Base-by-base conservation (phyloP, 2,329 filamentous ascomycete species). In the Scedosporium minutisporum region DNA sequence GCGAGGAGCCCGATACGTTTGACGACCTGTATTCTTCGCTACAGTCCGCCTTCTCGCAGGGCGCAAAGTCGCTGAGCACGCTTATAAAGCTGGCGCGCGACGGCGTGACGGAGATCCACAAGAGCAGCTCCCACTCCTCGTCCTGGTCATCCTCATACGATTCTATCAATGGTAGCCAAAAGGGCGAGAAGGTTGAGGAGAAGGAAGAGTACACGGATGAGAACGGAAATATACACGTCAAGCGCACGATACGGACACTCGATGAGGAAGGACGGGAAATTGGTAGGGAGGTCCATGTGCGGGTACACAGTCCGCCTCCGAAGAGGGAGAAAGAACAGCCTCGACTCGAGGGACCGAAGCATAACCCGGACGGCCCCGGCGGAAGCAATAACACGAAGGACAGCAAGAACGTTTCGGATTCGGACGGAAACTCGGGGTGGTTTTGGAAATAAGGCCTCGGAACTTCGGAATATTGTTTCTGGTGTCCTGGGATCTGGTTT, bases 161-260 rank as follows among this genome's bases (percentile, higher is more conserved):
- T 14, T 51, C 61, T 10, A 25, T 42, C 6, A 33, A 65, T 41
- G 21, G 7, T 10, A 29, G 53, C 16, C 29, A 68, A 4, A 66
- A 72, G 12, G 71, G 68, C 44, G 73, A 73, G 61, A 71, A 73
- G 27, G 69, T 75, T 27, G 70, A 71, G 63, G 73, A 71, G 1
- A 75, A 71, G 27, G 72, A 77, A 4, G 76, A 80, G 64, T 73
- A 76, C 60, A 72, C 77, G 4, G 78, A 81, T 66, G 66, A 69
- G 6, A 74, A 73, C 60, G 79, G 78, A 38, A 76, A 78, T 65
- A 66, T 74, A 12, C 77, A 79, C 63, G 73, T 71, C 60, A 78
- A 75, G 66, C 72, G 73, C 7, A 76, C 74, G 6, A 71, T 75
- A 27, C 75, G 72, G 64, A 76, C 69, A 6, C 67, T 77, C 7